A percentile compares a stretch with the other conserved stretches of the same genome.
These are phyloP conservation scores for Saccharum hybrid DNA, from an alignment of 202 grass and related monocot species.

Conservation along the genomic window DNA sequence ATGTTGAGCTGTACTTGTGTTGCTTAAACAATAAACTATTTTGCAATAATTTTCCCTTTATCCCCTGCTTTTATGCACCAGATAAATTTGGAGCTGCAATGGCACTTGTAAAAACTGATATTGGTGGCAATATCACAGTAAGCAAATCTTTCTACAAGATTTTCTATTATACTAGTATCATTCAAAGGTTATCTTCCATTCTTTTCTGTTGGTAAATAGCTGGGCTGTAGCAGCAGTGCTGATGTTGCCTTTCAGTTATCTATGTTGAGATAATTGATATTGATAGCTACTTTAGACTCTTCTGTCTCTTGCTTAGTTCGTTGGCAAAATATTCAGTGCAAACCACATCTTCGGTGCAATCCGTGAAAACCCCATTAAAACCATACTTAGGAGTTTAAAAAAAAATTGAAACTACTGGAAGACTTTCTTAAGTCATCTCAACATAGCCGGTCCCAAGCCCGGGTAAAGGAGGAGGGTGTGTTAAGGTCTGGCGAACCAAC, in stretches of 20 bases:
- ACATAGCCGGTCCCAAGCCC: no score
- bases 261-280: conserved; percentile 1
- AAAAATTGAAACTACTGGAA: no score
- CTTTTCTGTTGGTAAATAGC: conserved; percentile 16
- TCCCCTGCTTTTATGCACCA: conserved; percentile 37
- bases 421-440: no score
- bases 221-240: neutral
- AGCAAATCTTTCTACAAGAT: conserved; percentile 46
- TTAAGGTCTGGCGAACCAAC: no score
- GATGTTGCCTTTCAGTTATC: conserved; percentile 1
- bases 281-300: neutral
- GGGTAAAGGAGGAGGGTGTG: no score
- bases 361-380: no score
- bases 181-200: conserved; percentile 29
- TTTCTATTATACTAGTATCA: neutral
- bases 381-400: no score
- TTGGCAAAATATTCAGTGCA: no score
- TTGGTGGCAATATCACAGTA: conserved; percentile 95
- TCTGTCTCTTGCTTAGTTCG: neutral
- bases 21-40: conserved; percentile 25
- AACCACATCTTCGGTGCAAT: no score
- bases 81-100: conserved; percentile 99
- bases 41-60: conserved; percentile 33
- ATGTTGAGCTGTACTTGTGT: neutral
- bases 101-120: conserved; percentile 83